Conservation (phyloP, 2,329 filamentous ascomycete species). For the Xylaria sp. region DNA sequence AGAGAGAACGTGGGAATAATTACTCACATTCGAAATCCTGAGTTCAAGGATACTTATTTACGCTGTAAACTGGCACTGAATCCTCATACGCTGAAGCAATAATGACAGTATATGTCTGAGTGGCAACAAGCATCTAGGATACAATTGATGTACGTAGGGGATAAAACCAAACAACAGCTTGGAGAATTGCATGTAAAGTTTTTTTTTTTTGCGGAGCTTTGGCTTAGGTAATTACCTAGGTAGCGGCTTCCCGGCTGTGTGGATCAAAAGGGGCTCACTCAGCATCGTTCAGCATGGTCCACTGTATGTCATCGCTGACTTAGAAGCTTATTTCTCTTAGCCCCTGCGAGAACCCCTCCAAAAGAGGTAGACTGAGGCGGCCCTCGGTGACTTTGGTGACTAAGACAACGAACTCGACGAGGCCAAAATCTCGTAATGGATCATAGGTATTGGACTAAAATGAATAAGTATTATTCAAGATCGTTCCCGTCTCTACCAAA, state of each 20-base stretch:
- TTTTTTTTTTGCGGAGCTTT: constrained; percentile 12
- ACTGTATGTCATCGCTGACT: constrained; percentile 43
- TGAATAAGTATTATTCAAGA: constrained; percentile 38
- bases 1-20: neutral
- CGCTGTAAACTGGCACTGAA: neutral
- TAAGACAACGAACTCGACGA: constrained; percentile 16
- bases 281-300: constrained; percentile 46
- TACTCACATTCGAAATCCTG: constrained; percentile 11
- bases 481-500: constrained; percentile 37
- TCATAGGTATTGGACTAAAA: neutral
- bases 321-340: constrained; percentile 15
- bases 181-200: constrained; percentile 16
- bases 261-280: constrained; percentile 24
- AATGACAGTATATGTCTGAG: neutral
- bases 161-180: neutral
- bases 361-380: neutral
- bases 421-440: constrained; percentile 12
- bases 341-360: constrained; percentile 9
- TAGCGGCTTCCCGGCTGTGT: constrained; percentile 4
- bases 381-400: constrained; percentile 25
- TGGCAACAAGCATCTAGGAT: neutral
- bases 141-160: neutral
- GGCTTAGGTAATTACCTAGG: constrained; percentile 7
- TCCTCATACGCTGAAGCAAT: neutral
- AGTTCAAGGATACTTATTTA: neutral